Conservation (phyloP, 352 stramenopile genomes). For the Globisporangium nodosum region DNA sequence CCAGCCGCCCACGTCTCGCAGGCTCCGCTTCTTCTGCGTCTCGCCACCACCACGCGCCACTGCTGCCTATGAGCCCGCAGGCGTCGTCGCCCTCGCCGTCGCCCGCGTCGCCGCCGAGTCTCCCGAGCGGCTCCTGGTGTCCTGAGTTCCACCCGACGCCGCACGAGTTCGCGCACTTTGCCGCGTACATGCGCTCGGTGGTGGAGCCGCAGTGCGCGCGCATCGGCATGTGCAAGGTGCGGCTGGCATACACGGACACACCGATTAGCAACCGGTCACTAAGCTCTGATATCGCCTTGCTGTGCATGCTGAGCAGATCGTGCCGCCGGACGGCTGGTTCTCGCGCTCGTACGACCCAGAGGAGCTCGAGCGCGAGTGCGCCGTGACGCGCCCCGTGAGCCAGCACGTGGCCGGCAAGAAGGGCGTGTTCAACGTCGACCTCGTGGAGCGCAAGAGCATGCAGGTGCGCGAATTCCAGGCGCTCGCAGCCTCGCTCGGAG, state of each 20-base stretch:
- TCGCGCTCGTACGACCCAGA: slow-evolving; percentile 55
- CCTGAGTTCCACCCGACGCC: slow-evolving; percentile 83
- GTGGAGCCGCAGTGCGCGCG: slow-evolving; percentile 69
- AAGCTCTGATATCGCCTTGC: too few relatives aligned
- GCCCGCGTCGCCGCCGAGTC: slow-evolving; percentile 14
- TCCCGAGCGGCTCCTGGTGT: slow-evolving; percentile 42
- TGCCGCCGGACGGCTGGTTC: slow-evolving; percentile 78
- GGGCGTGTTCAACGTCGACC: slow-evolving; percentile 87
- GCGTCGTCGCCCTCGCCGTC: slow-evolving; percentile 6
- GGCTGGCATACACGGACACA: background rate
- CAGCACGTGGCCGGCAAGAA: slow-evolving; percentile 89
- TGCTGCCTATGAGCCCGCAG: background rate
- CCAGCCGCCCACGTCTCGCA: too few relatives aligned
- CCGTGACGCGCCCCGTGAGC: slow-evolving; percentile 58
- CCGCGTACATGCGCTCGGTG: slow-evolving; percentile 77
- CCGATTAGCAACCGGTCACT: too few relatives aligned
- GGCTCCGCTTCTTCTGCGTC: too few relatives aligned
- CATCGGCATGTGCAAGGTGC: slow-evolving; percentile 89
- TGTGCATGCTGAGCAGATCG: slow-evolving; percentile 27
- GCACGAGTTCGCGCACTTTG: slow-evolving; percentile 83
- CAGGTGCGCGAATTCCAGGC: slow-evolving; percentile 51
- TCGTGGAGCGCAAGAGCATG: slow-evolving; percentile 83
- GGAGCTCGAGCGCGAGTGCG: slow-evolving; percentile 27
- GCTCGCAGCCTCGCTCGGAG: slow-evolving; percentile 30
- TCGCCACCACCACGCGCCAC: too few relatives aligned